Conservation (phyloP, 495 filamentous ascomycete genomes). For the Amphirosellinia nigrospora region DNA sequence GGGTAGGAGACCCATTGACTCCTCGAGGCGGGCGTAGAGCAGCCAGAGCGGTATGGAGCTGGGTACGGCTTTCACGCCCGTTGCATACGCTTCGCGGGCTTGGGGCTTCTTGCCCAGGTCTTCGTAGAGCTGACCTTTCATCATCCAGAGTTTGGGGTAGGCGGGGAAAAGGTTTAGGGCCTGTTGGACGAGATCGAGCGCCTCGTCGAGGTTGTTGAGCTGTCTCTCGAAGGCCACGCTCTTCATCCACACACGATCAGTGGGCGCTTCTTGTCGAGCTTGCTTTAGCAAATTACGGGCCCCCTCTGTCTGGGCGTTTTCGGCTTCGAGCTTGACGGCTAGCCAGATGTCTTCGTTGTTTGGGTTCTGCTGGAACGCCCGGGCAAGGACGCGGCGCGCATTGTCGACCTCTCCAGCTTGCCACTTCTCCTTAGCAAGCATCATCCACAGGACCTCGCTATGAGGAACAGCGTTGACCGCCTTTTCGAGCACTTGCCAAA, state of each 20-base stretch:
- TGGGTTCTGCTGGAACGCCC: slow-evolving; percentile 90
- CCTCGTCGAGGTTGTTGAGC: slow-evolving; percentile 75
- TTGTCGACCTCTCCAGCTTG: slow-evolving; percentile 83
- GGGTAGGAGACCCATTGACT: slow-evolving; percentile 80
- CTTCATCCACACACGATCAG: slow-evolving; percentile 96
- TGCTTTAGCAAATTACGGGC: slow-evolving; percentile 80
- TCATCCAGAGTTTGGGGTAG: slow-evolving; percentile 92
- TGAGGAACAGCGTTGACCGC: slow-evolving; percentile 91
- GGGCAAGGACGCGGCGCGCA: slow-evolving; percentile 79
- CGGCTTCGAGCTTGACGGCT: slow-evolving; percentile 92
- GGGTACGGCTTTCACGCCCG: slow-evolving; percentile 84
- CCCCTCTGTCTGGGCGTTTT: slow-evolving; percentile 77
- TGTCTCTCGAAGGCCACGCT: slow-evolving; percentile 90
- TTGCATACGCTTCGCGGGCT: slow-evolving; percentile 88
- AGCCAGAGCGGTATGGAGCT: slow-evolving; percentile 88
- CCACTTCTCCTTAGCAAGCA: slow-evolving; percentile 93
- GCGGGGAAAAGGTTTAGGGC: slow-evolving; percentile 87
- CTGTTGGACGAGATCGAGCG: slow-evolving; percentile 85
- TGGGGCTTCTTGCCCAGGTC: slow-evolving; percentile 74
- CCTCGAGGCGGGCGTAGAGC: slow-evolving; percentile 84
- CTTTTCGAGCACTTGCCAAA: slow-evolving; percentile 87
- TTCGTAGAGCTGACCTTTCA: slow-evolving; percentile 98
- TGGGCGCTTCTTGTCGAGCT: slow-evolving; percentile 84
- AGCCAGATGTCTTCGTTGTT: slow-evolving; percentile 98
- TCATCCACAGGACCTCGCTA: slow-evolving; percentile 92